Conservation (phyloP, 345 rosid species). For the Acer saccharum region DNA sequence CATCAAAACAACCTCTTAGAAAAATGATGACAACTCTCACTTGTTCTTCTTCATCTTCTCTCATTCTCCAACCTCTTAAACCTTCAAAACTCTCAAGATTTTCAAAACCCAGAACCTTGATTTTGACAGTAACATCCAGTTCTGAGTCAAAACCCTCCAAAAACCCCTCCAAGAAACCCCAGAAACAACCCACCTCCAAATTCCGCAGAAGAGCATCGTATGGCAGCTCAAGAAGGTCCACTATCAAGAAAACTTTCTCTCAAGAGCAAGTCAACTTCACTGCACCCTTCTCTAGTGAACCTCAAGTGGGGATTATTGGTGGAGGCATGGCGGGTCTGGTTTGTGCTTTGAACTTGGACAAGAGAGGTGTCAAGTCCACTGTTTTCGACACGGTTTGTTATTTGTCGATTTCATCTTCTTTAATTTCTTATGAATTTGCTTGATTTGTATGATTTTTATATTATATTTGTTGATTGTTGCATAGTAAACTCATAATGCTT, state of each 20-base stretch:
- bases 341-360: slow-evolving; percentile 72
- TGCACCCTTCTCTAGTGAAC: slow-evolving; percentile 52
- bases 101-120: background rate
- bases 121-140: slow-evolving; percentile 33
- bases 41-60: too few relatives aligned
- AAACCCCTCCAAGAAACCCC: slow-evolving; percentile 23
- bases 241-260: slow-evolving; percentile 63
- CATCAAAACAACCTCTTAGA: too few relatives aligned
- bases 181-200: slow-evolving; percentile 50
- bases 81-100: slow-evolving; percentile 16
- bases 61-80: slow-evolving; percentile 41
- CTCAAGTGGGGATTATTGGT: slow-evolving; percentile 77
- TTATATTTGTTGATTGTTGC: background rate
- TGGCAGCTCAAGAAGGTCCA: slow-evolving; percentile 84
- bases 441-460: background rate
- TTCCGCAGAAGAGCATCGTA: slow-evolving; percentile 53
- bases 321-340: slow-evolving; percentile 88
- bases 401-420: background rate
- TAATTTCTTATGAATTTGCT: background rate
- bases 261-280: slow-evolving; percentile 85
- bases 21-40: too few relatives aligned
- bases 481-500: background rate
- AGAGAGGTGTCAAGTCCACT: slow-evolving; percentile 77
- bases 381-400: slow-evolving; percentile 85
- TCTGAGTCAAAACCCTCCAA: slow-evolving; percentile 36